Evolutionary conservation across 2,329 filamentous ascomycete species (phyloP).

Genomic region (Xylariaceae sp.): DNA sequence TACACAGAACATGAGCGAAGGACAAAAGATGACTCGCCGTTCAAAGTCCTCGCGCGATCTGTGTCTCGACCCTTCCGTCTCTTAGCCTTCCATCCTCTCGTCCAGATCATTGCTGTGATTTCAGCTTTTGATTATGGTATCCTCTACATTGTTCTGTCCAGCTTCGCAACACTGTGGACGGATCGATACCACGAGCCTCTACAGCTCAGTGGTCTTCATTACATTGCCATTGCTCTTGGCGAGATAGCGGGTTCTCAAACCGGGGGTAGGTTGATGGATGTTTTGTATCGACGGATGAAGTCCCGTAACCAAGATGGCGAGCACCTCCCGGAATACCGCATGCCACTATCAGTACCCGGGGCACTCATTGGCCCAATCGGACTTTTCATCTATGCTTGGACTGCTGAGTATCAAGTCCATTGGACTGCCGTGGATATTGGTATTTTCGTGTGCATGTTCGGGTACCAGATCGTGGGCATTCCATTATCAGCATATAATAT

Average conservation of each 20-base stretch:
- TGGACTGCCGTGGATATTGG: constrained; percentile 41
- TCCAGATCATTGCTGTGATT: constrained; percentile 54
- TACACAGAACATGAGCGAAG: constrained; percentile 38
- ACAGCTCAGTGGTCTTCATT: constrained; percentile 62
- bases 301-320: constrained; percentile 9
- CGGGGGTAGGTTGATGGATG: constrained; percentile 43
- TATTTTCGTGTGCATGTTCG: constrained; percentile 33
- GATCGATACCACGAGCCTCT: constrained; percentile 52
- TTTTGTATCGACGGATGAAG: constrained; percentile 29
- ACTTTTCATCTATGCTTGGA: constrained; percentile 44
- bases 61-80: constrained; percentile 56
- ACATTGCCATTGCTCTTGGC: constrained; percentile 60
- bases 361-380: constrained; percentile 42
- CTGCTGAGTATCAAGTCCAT: constrained; percentile 34
- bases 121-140: constrained; percentile 60
- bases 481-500: constrained; percentile 40
- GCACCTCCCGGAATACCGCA: constrained; percentile 57
- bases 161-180: constrained; percentile 59
- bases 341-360: constrained; percentile 55
- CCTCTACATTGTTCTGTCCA: constrained; percentile 62
- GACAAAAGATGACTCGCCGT: constrained; percentile 27
- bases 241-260: constrained; percentile 56
- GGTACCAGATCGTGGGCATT: constrained; percentile 33
- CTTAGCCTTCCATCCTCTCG: constrained; percentile 57
- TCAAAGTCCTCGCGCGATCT: constrained; percentile 32